Percentiles rank a stretch among this genome's conserved stretches.
phyloP scores from a whole-genome alignment of 495 filamentous ascomycete species.

The Viridothelium virens region DNA sequence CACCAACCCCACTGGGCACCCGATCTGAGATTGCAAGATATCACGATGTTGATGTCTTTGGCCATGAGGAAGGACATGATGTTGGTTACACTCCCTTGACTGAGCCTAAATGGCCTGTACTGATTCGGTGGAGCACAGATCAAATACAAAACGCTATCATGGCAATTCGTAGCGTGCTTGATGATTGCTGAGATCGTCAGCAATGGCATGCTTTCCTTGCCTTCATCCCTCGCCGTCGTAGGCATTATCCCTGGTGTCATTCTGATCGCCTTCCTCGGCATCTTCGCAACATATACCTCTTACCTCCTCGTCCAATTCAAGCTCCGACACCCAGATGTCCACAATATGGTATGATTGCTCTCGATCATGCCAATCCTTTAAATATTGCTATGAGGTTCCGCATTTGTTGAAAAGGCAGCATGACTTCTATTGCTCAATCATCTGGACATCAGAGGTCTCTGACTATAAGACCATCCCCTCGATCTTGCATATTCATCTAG shows the following conservation, averaged over 20 bases:
- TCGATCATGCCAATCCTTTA: background rate
- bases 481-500: too few relatives aligned
- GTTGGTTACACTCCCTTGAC: slow-evolving; percentile 13
- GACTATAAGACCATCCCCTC: too few relatives aligned
- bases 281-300: slow-evolving; percentile 36
- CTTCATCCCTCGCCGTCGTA: slow-evolving; percentile 47
- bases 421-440: background rate
- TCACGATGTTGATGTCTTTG: slow-evolving; percentile 30
- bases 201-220: slow-evolving; percentile 53
- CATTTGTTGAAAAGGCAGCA: background rate
- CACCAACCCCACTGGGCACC: background rate
- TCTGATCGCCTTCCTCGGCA: slow-evolving; percentile 35
- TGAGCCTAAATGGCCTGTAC: background rate
- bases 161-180: slow-evolving; percentile 47
- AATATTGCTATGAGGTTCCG: background rate
- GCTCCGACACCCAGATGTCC: slow-evolving; percentile 38
- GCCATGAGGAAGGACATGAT: slow-evolving; percentile 32
- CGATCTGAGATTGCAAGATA: slow-evolving; percentile 12
- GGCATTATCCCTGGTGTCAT: slow-evolving; percentile 49
- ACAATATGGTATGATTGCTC: slow-evolving; percentile 24
- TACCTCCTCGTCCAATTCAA: slow-evolving; percentile 41
- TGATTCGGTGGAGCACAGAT: slow-evolving; percentile 32
- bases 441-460: too few relatives aligned
- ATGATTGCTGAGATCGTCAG: slow-evolving; percentile 60
- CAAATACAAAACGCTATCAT: slow-evolving; percentile 51